These are phyloP conservation scores for Cardiospermum halicacabum DNA, from an alignment of 345 rosid species.

Conservation along the genomic window DNA sequence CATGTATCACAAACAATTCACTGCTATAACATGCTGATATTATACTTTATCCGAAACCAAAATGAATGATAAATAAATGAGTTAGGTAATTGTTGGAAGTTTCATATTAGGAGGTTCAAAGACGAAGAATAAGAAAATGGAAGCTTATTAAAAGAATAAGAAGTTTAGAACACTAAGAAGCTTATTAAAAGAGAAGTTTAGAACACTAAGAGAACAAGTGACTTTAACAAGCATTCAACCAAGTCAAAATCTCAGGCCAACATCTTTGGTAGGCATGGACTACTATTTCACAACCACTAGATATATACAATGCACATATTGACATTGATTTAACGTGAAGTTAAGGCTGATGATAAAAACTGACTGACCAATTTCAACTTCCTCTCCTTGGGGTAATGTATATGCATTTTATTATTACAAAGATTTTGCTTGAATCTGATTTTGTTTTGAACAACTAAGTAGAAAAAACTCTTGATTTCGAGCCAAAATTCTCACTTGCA, in stretches of 20 bases:
- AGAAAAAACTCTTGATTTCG: constrained; percentile 23
- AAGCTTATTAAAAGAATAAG: constrained; percentile 39
- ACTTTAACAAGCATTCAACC: constrained; percentile 34
- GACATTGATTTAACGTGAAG: constrained; percentile 96
- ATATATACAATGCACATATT: constrained; percentile 56
- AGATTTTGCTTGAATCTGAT: constrained; percentile 24
- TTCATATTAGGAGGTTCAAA: constrained; percentile 77
- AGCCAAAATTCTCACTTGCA: constrained; percentile 23
- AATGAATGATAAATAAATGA: no score
- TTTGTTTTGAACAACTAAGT: constrained; percentile 16
- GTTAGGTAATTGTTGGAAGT: constrained; percentile 91
- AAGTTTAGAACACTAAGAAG: constrained; percentile 42
- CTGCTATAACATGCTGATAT: not conserved
- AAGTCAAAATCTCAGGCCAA: constrained; percentile 58
- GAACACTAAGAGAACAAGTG: no score
- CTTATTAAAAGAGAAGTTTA: no score
- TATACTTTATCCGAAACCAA: not conserved
- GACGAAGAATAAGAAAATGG: constrained; percentile 64
- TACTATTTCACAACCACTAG: constrained; percentile 61
- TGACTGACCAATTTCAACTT: constrained; percentile 51
- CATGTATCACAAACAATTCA: not conserved
- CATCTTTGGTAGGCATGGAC: constrained; percentile 68
- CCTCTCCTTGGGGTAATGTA: constrained; percentile 23
- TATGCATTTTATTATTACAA: constrained; percentile 30
- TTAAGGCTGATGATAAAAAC: no score